Evolutionary conservation across 2,329 filamentous ascomycete genomes (phyloP), one percentile per base, ranked within the genome.

Genomic region (Colletotrichum karsti): DNA sequence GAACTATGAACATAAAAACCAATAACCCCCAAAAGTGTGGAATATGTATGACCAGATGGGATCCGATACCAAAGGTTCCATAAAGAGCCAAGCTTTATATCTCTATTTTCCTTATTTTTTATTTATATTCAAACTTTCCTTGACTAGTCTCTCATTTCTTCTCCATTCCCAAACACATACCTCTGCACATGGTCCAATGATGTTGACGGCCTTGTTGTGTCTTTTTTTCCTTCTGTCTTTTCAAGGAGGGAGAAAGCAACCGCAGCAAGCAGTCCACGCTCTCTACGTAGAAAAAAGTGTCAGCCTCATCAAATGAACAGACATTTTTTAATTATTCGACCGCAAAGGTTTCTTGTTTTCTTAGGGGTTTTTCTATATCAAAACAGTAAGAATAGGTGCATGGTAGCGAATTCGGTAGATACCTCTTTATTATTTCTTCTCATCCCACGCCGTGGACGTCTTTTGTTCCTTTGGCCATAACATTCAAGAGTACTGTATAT

Each of bases 91-190:
- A 26, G 56, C 60, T 64, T 67, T 67, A 67, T 67, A 67, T 64
- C 59, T 64, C 37, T 48, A n/a, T 48, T 67, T 67, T 53, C 67
- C 57, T 67, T 69, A 57, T 54, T 57, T 67, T 65, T 69, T 63
- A 63, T 67, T 67, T 54, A 67, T 63, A 62, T 58, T 62, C 22
- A 24, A n/a, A 35, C 18, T 59, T 57, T 53, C 64, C 67, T 67
- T 62, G 57, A 42, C 59, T 48, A 50, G 58, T 62, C 30, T 30
- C 28, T 53, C 51, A 64, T 63, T 53, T 22, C 55, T 48, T 44
- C n/a, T n/a, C n/a, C n/a, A n/a, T n/a, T n/a, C n/a, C n/a, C n/a
- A n/a, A 26, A 46, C 50, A 54, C 33, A 41, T 48, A 67, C 51
- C 63, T 67, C 41, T 58, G 63, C 57, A 22, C 39, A 69, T 55